These are phyloP conservation scores for Solanum virginianum DNA, from an alignment of 257 asterid genomes.

Conservation along the genomic window DNA sequence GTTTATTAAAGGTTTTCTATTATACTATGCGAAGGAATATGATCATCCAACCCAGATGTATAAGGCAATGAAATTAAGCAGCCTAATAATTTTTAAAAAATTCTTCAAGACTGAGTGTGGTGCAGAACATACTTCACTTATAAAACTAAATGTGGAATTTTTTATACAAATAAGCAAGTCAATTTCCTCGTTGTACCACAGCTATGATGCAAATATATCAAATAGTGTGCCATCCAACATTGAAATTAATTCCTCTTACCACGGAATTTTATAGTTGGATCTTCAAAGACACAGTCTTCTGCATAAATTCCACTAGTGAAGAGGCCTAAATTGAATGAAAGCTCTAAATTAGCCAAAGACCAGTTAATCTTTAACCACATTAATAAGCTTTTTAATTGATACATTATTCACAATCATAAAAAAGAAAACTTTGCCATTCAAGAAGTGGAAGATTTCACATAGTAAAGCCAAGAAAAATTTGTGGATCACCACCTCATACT, in stretches of 20 bases:
- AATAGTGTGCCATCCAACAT: background rate
- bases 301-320: slow-evolving; percentile 66
- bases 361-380: background rate
- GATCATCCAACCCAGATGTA: background rate
- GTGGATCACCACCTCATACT: background rate
- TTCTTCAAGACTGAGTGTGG: background rate
- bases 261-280: slow-evolving; percentile 71
- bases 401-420: background rate
- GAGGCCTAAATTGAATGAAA: slow-evolving; percentile 25
- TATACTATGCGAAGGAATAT: background rate
- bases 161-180: background rate
- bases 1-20: background rate
- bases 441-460: background rate
- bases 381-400: background rate
- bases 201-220: background rate
- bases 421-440: background rate
- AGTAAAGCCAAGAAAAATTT: background rate
- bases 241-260: slow-evolving; percentile 24
- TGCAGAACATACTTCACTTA: background rate
- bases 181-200: background rate
- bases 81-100: background rate
- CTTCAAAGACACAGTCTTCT: slow-evolving; percentile 73
- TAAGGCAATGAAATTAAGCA: background rate
- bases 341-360: slow-evolving; percentile 1
- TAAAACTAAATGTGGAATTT: background rate